Evolutionary conservation across 768 basidiomycete genomes (phyloP).

Genomic region (Psilocybe tampanensis): DNA sequence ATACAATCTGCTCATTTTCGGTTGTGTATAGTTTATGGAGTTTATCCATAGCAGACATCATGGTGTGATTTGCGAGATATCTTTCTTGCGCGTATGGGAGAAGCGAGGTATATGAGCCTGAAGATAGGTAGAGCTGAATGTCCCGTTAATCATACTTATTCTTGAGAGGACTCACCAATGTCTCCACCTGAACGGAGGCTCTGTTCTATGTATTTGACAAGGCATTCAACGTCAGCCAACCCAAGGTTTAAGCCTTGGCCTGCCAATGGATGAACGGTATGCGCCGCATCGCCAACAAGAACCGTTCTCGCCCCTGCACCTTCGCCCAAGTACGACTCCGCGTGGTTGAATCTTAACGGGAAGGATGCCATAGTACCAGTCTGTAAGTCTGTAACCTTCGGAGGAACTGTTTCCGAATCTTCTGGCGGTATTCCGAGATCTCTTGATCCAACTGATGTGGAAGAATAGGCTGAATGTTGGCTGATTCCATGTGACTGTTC

Average conservation of each 20-base stretch:
- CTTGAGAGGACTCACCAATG: constrained; percentile 57
- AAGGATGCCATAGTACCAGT: constrained; percentile 82
- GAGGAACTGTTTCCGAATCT: constrained; percentile 70
- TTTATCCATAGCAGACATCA: constrained; percentile 87
- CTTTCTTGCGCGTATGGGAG: constrained; percentile 77
- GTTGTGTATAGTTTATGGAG: constrained; percentile 85
- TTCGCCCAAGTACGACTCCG: constrained; percentile 83
- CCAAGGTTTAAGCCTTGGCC: constrained; percentile 97
- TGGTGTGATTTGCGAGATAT: constrained; percentile 84
- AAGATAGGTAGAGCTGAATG: not conserved
- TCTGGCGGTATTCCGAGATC: constrained; percentile 58
- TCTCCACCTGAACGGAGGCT: constrained; percentile 72
- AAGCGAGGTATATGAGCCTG: constrained; percentile 78
- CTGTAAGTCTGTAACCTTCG: constrained; percentile 73
- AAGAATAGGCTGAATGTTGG: constrained; percentile 63
- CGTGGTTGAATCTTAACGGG: constrained; percentile 85
- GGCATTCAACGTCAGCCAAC: constrained; percentile 79
- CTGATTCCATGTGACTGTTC: constrained; percentile 73
- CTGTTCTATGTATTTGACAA: constrained; percentile 64
- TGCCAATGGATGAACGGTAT: constrained; percentile 92
- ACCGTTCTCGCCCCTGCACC: constrained; percentile 70
- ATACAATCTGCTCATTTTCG: constrained; percentile 70
- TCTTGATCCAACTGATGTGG: constrained; percentile 33
- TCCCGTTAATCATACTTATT: not conserved
- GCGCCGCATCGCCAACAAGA: constrained; percentile 94